These are phyloP conservation scores for Acanthamoeba pearcei DNA, from an alignment of 208 protist genomes.

Conservation along the genomic window DNA sequence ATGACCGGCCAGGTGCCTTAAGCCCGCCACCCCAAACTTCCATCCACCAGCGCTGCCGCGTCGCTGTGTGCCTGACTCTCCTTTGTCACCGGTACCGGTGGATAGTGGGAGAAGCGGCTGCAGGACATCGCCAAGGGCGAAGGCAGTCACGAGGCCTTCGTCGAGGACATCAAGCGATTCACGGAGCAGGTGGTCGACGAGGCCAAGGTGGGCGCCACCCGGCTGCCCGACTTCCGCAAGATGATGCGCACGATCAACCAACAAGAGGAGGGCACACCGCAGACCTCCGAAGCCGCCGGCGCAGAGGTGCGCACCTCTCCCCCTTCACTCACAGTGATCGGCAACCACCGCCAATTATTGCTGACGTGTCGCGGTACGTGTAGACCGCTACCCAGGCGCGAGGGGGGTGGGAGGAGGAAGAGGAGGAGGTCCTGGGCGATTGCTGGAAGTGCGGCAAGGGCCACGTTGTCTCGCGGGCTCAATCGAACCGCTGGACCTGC, in stretches of 20 bases:
- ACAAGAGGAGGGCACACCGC: background rate
- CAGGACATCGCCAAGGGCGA: constrained; percentile 56
- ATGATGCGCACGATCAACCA: constrained; percentile 52
- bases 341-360: background rate
- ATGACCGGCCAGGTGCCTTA: constrained; percentile 42
- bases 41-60: background rate
- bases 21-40: background rate
- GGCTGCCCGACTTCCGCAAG: constrained; percentile 25
- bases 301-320: background rate
- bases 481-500: constrained; percentile 35
- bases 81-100: too few relatives aligned
- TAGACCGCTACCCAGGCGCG: background rate
- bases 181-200: constrained; percentile 17
- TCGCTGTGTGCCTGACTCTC: background rate
- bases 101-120: constrained; percentile 65
- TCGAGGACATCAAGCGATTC: constrained; percentile 72
- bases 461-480: background rate
- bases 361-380: background rate
- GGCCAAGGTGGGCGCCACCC: constrained; percentile 59
- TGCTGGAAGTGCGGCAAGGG: constrained; percentile 73
- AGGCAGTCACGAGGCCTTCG: constrained; percentile 10
- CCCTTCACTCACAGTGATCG: too few relatives aligned
- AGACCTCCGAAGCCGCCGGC: background rate
- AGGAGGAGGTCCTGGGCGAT: constrained; percentile 29
- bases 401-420: background rate